phyloP scores from a whole-genome alignment of 139 green algal species.

The Chlamydomonas eustigma region DNA sequence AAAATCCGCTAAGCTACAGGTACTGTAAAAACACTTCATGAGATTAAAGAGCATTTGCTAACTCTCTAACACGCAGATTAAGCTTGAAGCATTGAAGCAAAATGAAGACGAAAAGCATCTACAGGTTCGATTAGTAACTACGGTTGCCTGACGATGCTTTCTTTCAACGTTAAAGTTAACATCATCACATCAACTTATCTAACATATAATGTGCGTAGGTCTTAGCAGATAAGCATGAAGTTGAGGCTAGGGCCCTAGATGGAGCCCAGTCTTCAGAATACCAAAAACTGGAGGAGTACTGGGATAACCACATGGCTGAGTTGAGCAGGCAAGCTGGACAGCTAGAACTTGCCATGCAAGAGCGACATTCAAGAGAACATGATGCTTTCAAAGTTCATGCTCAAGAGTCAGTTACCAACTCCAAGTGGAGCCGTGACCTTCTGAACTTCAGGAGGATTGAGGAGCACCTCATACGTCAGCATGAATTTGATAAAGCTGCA shows the following conservation, averaged over 20 bases:
- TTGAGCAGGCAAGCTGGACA: background rate
- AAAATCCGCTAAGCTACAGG: background rate
- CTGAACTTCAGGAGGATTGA: background rate
- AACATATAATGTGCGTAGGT: background rate
- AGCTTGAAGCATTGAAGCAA: background rate
- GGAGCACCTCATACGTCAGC: background rate
- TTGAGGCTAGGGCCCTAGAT: background rate
- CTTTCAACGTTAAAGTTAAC: background rate
- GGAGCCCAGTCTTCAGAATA: background rate
- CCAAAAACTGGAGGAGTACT: background rate
- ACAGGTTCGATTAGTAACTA: background rate
- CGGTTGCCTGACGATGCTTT: background rate
- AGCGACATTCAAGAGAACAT: background rate
- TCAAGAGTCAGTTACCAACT: background rate
- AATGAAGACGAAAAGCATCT: background rate
- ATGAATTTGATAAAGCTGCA: background rate
- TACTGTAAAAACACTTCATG: background rate
- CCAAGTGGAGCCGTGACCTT: background rate
- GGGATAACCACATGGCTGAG: background rate
- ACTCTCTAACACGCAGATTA: background rate
- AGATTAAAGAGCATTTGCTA: background rate
- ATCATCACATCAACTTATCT: background rate
- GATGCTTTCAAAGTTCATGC: background rate
- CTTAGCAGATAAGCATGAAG: background rate
- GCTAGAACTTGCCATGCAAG: background rate